These are phyloP conservation scores for Coniochaeta sp. DNA, from an alignment of 2,329 filamentous ascomycete genomes.

Conservation along the genomic window DNA sequence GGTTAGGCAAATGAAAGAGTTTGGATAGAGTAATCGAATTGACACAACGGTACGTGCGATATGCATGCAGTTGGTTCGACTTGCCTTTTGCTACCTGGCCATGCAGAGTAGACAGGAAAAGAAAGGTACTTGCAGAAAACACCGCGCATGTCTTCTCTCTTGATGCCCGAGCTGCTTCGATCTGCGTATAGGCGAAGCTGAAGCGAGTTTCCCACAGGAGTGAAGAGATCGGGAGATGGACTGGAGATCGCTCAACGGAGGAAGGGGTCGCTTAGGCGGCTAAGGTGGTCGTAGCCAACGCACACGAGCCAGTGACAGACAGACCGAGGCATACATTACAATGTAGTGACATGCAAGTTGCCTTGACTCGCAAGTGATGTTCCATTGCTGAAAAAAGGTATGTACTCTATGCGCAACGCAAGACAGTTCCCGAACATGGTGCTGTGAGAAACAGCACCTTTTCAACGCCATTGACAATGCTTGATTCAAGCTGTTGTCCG, in stretches of 20 bases:
- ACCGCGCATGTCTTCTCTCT: background rate
- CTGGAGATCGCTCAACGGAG: background rate
- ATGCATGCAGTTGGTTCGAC: background rate
- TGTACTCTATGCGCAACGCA: background rate
- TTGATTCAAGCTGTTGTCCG: background rate
- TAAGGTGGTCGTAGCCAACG: background rate
- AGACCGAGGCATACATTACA: background rate
- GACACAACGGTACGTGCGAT: background rate
- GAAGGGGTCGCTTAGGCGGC: background rate
- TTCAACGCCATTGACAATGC: background rate
- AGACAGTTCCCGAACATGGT: no score
- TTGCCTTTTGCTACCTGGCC: no score
- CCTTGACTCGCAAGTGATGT: background rate
- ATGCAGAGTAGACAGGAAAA: background rate
- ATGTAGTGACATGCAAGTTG: background rate
- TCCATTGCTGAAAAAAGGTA: background rate
- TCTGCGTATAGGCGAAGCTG: background rate
- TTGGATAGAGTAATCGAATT: background rate
- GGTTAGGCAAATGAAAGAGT: background rate
- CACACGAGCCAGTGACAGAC: no score
- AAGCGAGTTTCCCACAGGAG: background rate
- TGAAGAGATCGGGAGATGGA: background rate
- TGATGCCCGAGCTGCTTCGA: background rate
- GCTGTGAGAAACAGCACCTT: no score
- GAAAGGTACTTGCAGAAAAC: background rate